phyloP scores from a whole-genome alignment of 148 eudicot species.

The Diospyros kaki region DNA sequence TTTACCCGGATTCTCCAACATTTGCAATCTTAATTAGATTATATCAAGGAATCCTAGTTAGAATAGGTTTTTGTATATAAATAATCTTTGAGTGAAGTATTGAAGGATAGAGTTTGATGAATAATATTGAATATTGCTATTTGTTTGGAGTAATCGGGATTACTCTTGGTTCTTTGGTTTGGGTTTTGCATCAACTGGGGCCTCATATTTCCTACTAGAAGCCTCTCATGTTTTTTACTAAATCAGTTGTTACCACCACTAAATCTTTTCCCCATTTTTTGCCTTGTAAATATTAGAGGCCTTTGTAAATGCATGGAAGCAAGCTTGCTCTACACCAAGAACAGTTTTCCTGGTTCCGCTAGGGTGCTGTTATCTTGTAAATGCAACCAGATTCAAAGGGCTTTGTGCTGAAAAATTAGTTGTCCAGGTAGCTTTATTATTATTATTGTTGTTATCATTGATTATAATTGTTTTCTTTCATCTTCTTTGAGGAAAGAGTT shows the following conservation, averaged over 20 bases:
- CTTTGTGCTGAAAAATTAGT: slow-evolving; percentile 65
- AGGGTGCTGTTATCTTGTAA: slow-evolving; percentile 67
- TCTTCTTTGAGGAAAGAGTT: neutral
- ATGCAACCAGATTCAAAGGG: slow-evolving; percentile 82
- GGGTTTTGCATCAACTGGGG: too few relatives aligned
- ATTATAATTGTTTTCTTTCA: neutral
- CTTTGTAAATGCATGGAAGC: slow-evolving; percentile 72
- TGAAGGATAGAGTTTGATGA: too few relatives aligned
- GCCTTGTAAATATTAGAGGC: slow-evolving; percentile 45
- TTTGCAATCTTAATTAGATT: too few relatives aligned
- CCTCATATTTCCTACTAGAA: neutral
- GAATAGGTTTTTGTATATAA: too few relatives aligned
- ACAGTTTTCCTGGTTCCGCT: slow-evolving; percentile 80
- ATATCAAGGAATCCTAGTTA: too few relatives aligned
- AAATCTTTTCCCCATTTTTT: neutral
- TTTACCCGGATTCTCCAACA: too few relatives aligned
- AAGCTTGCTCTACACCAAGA: slow-evolving; percentile 64
- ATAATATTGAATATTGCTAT: too few relatives aligned
- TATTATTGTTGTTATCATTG: too few relatives aligned
- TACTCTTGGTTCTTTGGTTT: too few relatives aligned
- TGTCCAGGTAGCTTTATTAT: slow-evolving; percentile 51
- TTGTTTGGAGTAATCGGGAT: too few relatives aligned
- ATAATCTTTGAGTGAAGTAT: too few relatives aligned
- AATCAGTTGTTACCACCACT: slow-evolving; percentile 1
- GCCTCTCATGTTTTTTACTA: neutral